Conservation (phyloP, 164 flowering plant genomes). For the Nymphaea thermarum region DNA sequence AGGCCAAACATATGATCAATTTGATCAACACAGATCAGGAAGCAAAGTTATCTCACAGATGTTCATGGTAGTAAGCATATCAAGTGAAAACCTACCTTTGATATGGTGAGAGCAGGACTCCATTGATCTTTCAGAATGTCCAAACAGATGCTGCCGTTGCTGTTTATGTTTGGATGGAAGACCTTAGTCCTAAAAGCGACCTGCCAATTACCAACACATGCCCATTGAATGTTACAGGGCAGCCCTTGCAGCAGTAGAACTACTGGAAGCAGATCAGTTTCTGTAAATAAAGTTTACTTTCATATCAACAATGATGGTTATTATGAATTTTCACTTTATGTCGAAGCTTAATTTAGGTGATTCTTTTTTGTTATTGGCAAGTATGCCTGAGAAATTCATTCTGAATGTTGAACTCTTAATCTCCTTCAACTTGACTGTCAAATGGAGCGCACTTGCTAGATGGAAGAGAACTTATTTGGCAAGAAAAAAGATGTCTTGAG, state of each 20-base stretch:
- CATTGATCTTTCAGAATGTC: slow-evolving; percentile 61
- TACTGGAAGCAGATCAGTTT: not conserved
- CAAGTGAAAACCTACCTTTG: slow-evolving; percentile 27
- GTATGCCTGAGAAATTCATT: no score
- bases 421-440: no score
- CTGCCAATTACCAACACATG: slow-evolving; percentile 13
- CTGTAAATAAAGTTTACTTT: not conserved
- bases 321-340: no score
- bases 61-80: not conserved
- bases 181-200: slow-evolving; percentile 51
- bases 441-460: no score
- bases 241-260: not conserved
- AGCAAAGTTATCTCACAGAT: not conserved
- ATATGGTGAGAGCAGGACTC: slow-evolving; percentile 59
- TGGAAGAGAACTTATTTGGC: no score
- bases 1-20: not conserved
- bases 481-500: no score
- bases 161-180: slow-evolving; percentile 54
- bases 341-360: no score
- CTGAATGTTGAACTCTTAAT: no score
- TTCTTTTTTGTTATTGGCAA: no score
- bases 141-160: slow-evolving; percentile 53
- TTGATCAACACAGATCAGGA: not conserved
- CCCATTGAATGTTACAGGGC: not conserved
- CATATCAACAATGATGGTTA: not conserved